Percentiles rank a stretch among this genome's conserved stretches.
Conservation (phyloP, 352 stramenopile genomes). For the Phytophthora fragariae region DNA sequence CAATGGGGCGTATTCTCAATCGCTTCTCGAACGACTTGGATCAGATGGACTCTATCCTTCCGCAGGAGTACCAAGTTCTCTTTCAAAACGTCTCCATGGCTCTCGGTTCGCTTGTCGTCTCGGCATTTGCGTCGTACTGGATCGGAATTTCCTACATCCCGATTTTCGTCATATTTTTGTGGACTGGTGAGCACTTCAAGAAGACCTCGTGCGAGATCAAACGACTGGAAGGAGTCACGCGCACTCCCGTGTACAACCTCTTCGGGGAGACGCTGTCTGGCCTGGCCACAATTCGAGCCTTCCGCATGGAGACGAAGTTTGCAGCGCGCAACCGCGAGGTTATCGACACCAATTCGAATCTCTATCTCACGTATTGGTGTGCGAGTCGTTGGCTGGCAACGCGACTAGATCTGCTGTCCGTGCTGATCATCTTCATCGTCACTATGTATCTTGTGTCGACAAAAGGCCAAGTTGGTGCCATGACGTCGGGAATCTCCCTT, state of each 20-base stretch:
- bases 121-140: conserved; percentile 42
- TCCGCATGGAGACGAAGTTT: conserved; percentile 47
- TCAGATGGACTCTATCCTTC: conserved; percentile 54
- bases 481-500: conserved; percentile 37
- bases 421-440: conserved; percentile 87
- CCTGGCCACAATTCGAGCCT: conserved; percentile 91
- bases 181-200: conserved; percentile 88
- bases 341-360: conserved; percentile 42
- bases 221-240: conserved; percentile 91
- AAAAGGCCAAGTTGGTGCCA: conserved; percentile 32
- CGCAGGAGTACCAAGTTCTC: conserved; percentile 49
- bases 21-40: conserved; percentile 67
- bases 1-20: conserved; percentile 62
- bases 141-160: conserved; percentile 67
- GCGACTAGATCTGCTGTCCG: conserved; percentile 79
- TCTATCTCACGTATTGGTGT: conserved; percentile 50
- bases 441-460: conserved; percentile 83
- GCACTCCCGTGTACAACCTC: conserved; percentile 92
- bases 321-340: conserved; percentile 40
- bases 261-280: conserved; percentile 93
- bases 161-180: conserved; percentile 57
- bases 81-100: conserved; percentile 42
- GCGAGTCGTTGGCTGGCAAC: conserved; percentile 92
- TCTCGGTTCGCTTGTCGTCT: conserved; percentile 45
- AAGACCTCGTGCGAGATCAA: conserved; percentile 88